These are phyloP conservation scores for Brasilioporus rufonigricans DNA, from an alignment of 768 basidiomycete species.

Conservation along the genomic window DNA sequence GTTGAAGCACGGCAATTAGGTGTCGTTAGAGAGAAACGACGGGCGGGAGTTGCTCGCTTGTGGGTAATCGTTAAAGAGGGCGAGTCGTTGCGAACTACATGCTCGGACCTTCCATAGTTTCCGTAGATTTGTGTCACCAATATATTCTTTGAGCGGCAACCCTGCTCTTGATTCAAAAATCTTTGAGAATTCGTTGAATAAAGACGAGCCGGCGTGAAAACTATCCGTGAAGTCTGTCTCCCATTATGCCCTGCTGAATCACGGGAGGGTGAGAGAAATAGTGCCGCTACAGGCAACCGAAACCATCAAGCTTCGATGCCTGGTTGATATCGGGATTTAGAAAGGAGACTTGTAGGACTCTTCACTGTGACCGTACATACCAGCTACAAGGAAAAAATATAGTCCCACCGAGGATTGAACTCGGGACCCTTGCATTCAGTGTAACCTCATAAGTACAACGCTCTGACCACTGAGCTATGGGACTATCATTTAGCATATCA, in stretches of 20 bases:
- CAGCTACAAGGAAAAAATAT: conserved; percentile 31
- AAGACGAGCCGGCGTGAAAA: too few species aligned
- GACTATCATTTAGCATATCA: conserved; percentile 23
- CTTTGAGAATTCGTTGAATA: background rate
- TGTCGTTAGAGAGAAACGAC: conserved; percentile 6
- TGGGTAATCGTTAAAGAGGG: conserved; percentile 14
- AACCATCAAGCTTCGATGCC: too few species aligned
- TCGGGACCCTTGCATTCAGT: conserved; percentile 59
- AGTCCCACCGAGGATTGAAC: conserved; percentile 63
- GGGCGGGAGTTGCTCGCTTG: conserved; percentile 23
- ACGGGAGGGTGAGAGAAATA: conserved; percentile 18
- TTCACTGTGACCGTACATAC: background rate
- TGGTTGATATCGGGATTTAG: background rate
- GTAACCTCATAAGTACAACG: conserved; percentile 61
- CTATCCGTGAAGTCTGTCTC: too few species aligned
- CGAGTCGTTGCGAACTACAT: background rate
- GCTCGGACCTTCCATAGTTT: background rate
- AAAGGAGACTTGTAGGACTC: too few species aligned
- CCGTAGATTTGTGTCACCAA: background rate
- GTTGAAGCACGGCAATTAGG: conserved; percentile 36
- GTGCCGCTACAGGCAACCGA: too few species aligned
- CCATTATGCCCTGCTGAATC: too few species aligned
- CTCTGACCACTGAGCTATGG: conserved; percentile 64
- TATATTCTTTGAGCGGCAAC: background rate
- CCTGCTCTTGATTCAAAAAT: background rate